A percentile compares a stretch with the other conserved stretches of the same genome.
These are phyloP conservation scores for Sorghum bicolor DNA, from an alignment of 176 grass and related monocot species.

Conservation along the genomic window DNA sequence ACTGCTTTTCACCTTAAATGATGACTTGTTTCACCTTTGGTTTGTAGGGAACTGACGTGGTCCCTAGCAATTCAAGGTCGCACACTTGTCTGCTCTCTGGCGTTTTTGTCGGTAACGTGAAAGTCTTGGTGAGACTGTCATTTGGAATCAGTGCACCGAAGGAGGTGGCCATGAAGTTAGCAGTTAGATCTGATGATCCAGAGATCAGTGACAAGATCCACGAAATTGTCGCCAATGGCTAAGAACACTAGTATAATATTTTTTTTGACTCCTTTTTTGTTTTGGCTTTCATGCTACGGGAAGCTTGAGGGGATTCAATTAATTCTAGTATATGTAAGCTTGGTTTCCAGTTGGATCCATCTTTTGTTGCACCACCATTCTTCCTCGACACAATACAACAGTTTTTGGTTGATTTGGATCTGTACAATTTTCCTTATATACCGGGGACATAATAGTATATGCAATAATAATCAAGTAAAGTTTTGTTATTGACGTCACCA, in stretches of 20 bases:
- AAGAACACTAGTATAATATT: slow-evolving; percentile 24
- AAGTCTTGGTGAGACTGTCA: slow-evolving; percentile 79
- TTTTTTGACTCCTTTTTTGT: slow-evolving; percentile 21
- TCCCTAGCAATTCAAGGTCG: slow-evolving; percentile 90
- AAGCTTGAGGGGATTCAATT: slow-evolving; percentile 45
- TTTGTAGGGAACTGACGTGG: slow-evolving; percentile 79
- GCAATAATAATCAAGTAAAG: slow-evolving; percentile 30
- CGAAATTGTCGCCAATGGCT: slow-evolving; percentile 88
- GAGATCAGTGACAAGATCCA: slow-evolving; percentile 91
- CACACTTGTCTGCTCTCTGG: slow-evolving; percentile 92
- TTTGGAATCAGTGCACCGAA: slow-evolving; percentile 88
- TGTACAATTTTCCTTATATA: slow-evolving; percentile 33
- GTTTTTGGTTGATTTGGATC: slow-evolving; percentile 36
- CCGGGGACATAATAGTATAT: slow-evolving; percentile 20
- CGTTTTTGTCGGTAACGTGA: slow-evolving; percentile 71
- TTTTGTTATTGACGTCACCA: background rate
- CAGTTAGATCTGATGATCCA: slow-evolving; percentile 84
- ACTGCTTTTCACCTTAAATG: background rate
- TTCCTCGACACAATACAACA: background rate
- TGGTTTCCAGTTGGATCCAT: slow-evolving; percentile 30
- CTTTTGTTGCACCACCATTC: slow-evolving; percentile 26
- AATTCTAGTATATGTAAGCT: slow-evolving; percentile 48
- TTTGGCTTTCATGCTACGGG: slow-evolving; percentile 26
- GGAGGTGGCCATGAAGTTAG: slow-evolving; percentile 98
- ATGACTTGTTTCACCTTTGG: background rate